Conservation (phyloP, 208 protist genomes). For the Leishmania tropica region DNA sequence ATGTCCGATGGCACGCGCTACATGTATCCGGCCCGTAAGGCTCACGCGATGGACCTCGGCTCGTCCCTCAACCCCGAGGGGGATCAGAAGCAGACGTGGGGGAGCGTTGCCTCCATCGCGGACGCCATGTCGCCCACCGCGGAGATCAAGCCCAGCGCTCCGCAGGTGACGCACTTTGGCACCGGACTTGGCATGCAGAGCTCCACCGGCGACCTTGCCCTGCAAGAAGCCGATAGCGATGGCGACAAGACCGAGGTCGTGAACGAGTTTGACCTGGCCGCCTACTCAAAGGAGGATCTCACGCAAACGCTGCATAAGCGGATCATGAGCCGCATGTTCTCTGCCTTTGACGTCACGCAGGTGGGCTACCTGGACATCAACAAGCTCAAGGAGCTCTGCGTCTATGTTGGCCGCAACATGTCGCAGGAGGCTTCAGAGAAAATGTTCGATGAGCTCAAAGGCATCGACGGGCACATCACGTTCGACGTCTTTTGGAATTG, state of each 20-base stretch:
- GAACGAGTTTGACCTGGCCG: conserved; percentile 80
- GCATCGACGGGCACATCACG: conserved; percentile 59
- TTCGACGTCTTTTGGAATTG: conserved; percentile 90
- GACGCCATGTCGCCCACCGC: conserved; percentile 30
- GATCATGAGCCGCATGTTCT: conserved; percentile 91
- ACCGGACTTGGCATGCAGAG: conserved; percentile 42
- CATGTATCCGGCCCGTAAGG: conserved; percentile 40
- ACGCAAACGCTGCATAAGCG: conserved; percentile 66
- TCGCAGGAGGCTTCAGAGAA: conserved; percentile 38
- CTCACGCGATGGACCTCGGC: conserved; percentile 42
- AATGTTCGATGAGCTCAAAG: conserved; percentile 68
- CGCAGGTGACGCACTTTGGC: conserved; percentile 49
- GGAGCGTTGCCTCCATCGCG: conserved; percentile 14
- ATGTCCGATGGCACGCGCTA: conserved; percentile 22
- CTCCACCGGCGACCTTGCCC: conserved; percentile 17
- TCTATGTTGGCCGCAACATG: conserved; percentile 70
- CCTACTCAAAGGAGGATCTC: conserved; percentile 85
- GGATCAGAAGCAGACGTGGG: neutral
- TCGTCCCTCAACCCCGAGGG: conserved; percentile 26
- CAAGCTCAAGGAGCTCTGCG: conserved; percentile 80
- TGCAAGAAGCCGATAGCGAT: conserved; percentile 16
- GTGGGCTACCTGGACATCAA: conserved; percentile 62
- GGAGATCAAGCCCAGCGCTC: conserved; percentile 40
- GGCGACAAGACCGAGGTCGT: conserved; percentile 21
- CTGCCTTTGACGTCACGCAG: conserved; percentile 87